phyloP scores from a whole-genome alignment of 805 yeast genomes.

The Ogataea paradorogensis region DNA sequence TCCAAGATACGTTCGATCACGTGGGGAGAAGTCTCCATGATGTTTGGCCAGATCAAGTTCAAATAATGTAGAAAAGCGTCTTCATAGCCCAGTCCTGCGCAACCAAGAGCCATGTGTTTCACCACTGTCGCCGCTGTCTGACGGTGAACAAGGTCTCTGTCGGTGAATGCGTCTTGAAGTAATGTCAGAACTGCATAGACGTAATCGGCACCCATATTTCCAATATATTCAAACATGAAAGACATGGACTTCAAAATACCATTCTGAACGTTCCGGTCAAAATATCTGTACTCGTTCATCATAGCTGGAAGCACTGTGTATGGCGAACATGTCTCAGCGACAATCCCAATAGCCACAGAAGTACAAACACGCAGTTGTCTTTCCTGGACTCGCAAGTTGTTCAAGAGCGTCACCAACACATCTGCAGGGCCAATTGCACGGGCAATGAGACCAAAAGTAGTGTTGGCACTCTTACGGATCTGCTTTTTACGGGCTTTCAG shows the following conservation, averaged over 20 bases:
- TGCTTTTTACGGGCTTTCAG: conserved; percentile 74
- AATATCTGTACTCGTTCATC: conserved; percentile 92
- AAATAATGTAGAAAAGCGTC: conserved; percentile 81
- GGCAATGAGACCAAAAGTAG: conserved; percentile 88
- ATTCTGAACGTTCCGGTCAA: conserved; percentile 90
- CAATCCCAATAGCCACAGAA: conserved; percentile 96
- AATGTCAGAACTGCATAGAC: conserved; percentile 76
- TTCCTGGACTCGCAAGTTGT: conserved; percentile 87
- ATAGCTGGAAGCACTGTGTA: conserved; percentile 91
- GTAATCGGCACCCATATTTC: conserved; percentile 76
- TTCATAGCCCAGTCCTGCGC: conserved; percentile 71
- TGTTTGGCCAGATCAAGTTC: conserved; percentile 81
- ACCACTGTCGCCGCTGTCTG: conserved; percentile 93
- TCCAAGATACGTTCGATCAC: conserved; percentile 81
- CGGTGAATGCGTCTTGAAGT: conserved; percentile 84
- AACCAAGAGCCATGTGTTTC: conserved; percentile 75
- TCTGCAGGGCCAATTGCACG: conserved; percentile 95
- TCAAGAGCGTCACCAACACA: conserved; percentile 77
- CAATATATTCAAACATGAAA: conserved; percentile 89
- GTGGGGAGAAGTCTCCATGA: conserved; percentile 94
- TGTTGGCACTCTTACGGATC: conserved; percentile 81
- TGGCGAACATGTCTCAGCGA: conserved; percentile 90
- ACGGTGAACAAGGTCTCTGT: conserved; percentile 87
- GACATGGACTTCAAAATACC: conserved; percentile 90
- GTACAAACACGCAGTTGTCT: conserved; percentile 96